Base-by-base conservation (phyloP, 306 rosid genomes). In the Prosopis cineraria region DNA sequence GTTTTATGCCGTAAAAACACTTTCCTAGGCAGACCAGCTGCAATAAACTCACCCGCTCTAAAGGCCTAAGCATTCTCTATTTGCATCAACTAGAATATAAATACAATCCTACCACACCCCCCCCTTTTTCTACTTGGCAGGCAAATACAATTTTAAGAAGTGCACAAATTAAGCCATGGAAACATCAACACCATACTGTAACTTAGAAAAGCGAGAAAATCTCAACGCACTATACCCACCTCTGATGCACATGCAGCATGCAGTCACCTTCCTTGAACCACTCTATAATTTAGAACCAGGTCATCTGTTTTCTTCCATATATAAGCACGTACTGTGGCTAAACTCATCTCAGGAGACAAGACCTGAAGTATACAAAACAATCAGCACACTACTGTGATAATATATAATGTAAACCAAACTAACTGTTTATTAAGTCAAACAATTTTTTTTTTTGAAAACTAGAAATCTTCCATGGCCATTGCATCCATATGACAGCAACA, bases 231-330 rank as follows among this genome's bases (percentile, higher is more conserved):
- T 22, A 43, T 66, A 78, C 77, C 44, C 74, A 85, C 89, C 86
- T 85, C 69, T 43, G 59, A 71, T 59, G 82, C 73, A 77, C 20
- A 40, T 65, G 79, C 79, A 70, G 48, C 47, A 63, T 74, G 73
- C 60, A 70, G 71, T 93, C 94, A 95, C 89, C 94, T 91, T 80
- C 94, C 91, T 84, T 88, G 97, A 80, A 87, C 81, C 84, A 93
- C 86, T 90, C 91, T 90, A 81, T 95, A 96, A 85, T 96, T 91
- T 82, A 96, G 88, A 83, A 93, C 70, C 50, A 96, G 83, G 81
- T 96, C 99, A 41, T 96, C 99, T 16, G 93, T 6, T 88, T 96
- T 96, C 91, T 93, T 96, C 99, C 99, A 96, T 77, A 96, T 78
- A 81, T 96, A 96, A 84, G 95, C 84, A 67, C 96, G 87, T 72